Evolutionary conservation across 2,329 filamentous ascomycete genomes (phyloP), one percentile per base, ranked within the genome.

Genomic region (Grosmannia huntii): DNA sequence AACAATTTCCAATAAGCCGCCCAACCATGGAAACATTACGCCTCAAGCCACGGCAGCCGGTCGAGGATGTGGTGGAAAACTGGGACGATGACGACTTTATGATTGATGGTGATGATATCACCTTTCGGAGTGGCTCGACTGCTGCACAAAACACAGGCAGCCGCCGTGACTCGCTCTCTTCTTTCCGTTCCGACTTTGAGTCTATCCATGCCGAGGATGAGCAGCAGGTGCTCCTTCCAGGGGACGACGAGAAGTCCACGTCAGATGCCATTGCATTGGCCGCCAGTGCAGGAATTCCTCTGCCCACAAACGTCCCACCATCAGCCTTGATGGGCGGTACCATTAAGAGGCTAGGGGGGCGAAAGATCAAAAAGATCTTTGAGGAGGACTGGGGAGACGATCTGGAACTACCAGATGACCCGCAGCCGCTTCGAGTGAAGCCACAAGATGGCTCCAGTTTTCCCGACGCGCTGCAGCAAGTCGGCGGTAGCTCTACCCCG

Each of bases 261-360:
- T 75, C 85, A 65, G 87, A 95, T 68, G 91, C 94, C 60, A 92
- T 99, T 66, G 83, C 88, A 27, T 88, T 90, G 7, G 92, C 91
- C 38, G 87, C 90, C 67, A 85, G 84, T 68, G 91, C 90, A 28
- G 94, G 94, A 64, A 96, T 99, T 63, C 92, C 94, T 7, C 83
- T 97, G 58, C 94, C 94, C 31, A 77, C 82, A 56, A 91, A 91
- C 68, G 84, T 97, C 36, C 90, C 92, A 1, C 83, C 88, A 33
- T 96, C 92, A 23, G 94, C 94, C 33, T 76, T 99, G 49, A 82
- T 94, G 69, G 92, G 92, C 57, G 94, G 94, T 56, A 92, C 90
- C 11, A 97, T 97, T 68, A 95, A 95, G 74, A 81, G 91, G 64
- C 78, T 97, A 38, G 91, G 91, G 55, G 84, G 83, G 60, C 81